phyloP scores from a whole-genome alignment of 2,329 filamentous ascomycete genomes.

The Cytospora leucostoma region DNA sequence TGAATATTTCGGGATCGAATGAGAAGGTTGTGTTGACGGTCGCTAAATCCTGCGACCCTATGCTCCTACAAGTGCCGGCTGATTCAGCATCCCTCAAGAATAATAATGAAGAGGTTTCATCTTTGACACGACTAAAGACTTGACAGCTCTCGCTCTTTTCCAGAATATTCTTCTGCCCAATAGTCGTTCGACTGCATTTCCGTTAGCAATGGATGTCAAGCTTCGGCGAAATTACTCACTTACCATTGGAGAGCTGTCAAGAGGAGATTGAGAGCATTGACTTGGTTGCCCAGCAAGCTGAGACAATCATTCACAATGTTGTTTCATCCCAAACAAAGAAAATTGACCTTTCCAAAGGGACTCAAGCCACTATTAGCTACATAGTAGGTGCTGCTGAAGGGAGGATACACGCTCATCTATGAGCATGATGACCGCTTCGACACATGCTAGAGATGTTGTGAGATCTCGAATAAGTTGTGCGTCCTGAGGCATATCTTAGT shows the following conservation, averaged over 20 bases:
- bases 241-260: slow-evolving; percentile 6
- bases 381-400: not conserved
- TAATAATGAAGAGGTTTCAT: slow-evolving; percentile 1
- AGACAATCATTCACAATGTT: not conserved
- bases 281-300: not conserved
- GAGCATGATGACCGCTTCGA: not conserved
- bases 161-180: not conserved
- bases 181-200: not conserved
- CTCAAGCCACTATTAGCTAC: not conserved
- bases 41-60: not conserved
- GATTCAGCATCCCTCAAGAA: slow-evolving; percentile 1
- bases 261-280: not conserved
- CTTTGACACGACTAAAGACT: not conserved
- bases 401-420: not conserved
- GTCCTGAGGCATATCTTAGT: not conserved
- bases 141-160: not conserved
- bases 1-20: not conserved
- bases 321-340: slow-evolving; percentile 3
- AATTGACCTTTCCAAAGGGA: not conserved
- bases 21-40: not conserved
- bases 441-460: not conserved
- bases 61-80: not conserved
- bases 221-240: not conserved
- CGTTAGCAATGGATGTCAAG: not conserved
- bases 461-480: not conserved